Evolutionary conservation across 495 filamentous ascomycete species (phyloP), one percentile per base, ranked within the genome.

Genomic region (Haplographium delicatum): DNA sequence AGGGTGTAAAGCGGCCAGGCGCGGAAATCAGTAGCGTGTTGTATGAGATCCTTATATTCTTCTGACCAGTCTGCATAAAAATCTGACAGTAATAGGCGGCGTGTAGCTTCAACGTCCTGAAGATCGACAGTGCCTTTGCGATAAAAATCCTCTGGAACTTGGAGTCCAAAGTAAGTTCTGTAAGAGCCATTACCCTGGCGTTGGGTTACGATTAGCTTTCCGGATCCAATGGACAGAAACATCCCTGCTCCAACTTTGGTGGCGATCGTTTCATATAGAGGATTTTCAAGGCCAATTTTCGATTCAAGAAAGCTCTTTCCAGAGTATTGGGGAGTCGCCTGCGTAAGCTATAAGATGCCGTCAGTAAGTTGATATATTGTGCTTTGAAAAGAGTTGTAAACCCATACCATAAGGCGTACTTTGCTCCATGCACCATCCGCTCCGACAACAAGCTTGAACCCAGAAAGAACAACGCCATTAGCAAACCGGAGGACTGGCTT

Each of bases 341-440:
- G 40, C 20, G 60, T 64, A 13, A 68, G 37, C 65, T 66, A 50
- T n/a, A 19, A 13, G 10, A 15, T 27, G 19, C 28, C 28, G 44
- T 33, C 18, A 40, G 20, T 41, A 50, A 50, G 47, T 50, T 41
- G 35, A 40, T 48, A 48, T n/a, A 50, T 50, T 18, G 13, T 41
- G 33, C 23, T 23, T 50, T 19, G 27, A 28, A 41, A 50, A 41
- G 47, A 50, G 47, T 50, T 22, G 33, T 50, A 42, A 34, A 25
- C 30, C 35, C 61, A 31, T 42, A 20, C 47, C 28, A 25, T 49
- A 26, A 46, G 45, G 43, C 66, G 59, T 9, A 66, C 55, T 52
- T 66, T 67, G 44, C 60, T 63, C 61, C 59, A 67, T 5, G 65
- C 63, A 13, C 66, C 65, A 55, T 69, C 65, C 1, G 63, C 57